A percentile compares a stretch with the other conserved stretches of the same genome.
phyloP scores from a whole-genome alignment of 129 eudicot genomes.

The Flaveria brownii region DNA sequence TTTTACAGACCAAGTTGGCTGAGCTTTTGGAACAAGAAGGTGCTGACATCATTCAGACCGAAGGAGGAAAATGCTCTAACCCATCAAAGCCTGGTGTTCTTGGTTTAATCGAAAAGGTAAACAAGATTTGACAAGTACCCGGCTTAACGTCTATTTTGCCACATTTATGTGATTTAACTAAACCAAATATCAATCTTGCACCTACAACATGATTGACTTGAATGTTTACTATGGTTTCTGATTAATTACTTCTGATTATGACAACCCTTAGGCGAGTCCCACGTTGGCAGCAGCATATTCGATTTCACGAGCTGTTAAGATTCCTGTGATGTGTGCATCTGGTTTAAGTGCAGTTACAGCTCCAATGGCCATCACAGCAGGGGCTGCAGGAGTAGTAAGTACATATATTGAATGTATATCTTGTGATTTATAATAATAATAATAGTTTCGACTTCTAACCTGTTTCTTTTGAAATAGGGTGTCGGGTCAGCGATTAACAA shows the following conservation, averaged over 20 bases:
- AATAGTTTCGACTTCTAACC: background rate
- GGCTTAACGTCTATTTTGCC: background rate
- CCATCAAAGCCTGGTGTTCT: constrained; percentile 89
- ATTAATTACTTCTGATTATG: constrained; percentile 6
- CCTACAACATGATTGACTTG: background rate
- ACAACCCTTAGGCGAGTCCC: constrained; percentile 63
- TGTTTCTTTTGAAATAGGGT: constrained; percentile 48
- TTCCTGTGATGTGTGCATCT: constrained; percentile 98
- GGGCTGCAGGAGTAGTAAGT: constrained; percentile 93
- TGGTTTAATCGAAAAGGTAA: constrained; percentile 93
- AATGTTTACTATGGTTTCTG: background rate
- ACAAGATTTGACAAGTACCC: background rate
- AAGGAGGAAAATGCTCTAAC: constrained; percentile 90
- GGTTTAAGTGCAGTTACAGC: constrained; percentile 94
- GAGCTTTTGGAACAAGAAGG: constrained; percentile 89
- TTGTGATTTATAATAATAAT: too few relatives aligned
- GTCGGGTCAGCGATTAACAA: constrained; percentile 92
- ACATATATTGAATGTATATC: background rate
- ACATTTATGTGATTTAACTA: background rate
- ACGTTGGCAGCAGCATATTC: constrained; percentile 94
- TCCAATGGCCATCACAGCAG: constrained; percentile 94
- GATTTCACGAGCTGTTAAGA: constrained; percentile 81
- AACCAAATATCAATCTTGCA: background rate
- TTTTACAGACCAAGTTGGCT: constrained; percentile 69
- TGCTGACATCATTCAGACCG: constrained; percentile 87